Evolutionary conservation across 2,329 filamentous ascomycete genomes (phyloP).

Genomic region (Penicillium hordei): DNA sequence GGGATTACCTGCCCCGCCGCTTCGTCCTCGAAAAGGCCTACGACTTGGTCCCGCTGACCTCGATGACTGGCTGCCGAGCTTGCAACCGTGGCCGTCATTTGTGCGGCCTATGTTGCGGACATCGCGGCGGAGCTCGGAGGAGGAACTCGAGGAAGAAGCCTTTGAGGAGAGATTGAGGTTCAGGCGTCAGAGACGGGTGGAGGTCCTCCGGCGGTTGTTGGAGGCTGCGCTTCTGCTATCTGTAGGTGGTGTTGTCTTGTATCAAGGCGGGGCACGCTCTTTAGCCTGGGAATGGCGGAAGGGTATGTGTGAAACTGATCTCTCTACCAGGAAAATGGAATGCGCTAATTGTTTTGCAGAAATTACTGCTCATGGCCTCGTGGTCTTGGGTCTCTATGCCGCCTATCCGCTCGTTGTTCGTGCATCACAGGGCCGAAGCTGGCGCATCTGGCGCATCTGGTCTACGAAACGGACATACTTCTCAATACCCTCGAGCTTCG

Average conservation of each 20-base stretch:
- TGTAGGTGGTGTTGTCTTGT: conserved; percentile 49
- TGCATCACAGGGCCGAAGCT: conserved; percentile 25
- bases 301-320: conserved; percentile 30
- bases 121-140: conserved; percentile 35
- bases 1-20: conserved; percentile 76
- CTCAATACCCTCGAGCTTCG: conserved; percentile 73
- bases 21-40: conserved; percentile 75
- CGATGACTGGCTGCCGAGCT: conserved; percentile 32
- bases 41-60: conserved; percentile 35
- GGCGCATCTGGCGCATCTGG: conserved; percentile 25
- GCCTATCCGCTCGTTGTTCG: conserved; percentile 61
- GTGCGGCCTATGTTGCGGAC: conserved; percentile 16
- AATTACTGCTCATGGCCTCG: conserved; percentile 33
- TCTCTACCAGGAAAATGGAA: not conserved
- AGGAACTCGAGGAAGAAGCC: conserved; percentile 28
- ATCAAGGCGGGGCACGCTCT: conserved; percentile 32
- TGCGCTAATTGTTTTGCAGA: conserved; percentile 30
- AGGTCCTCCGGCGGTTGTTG: conserved; percentile 50
- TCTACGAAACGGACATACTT: conserved; percentile 48
- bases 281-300: conserved; percentile 40
- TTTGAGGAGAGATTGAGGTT: conserved; percentile 26
- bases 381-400: conserved; percentile 36
- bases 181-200: conserved; percentile 38
- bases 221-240: conserved; percentile 57
- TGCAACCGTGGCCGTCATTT: conserved; percentile 36